Evolutionary conservation across 2,329 filamentous ascomycete species (phyloP).

Genomic region (Xylariaceae sp.): DNA sequence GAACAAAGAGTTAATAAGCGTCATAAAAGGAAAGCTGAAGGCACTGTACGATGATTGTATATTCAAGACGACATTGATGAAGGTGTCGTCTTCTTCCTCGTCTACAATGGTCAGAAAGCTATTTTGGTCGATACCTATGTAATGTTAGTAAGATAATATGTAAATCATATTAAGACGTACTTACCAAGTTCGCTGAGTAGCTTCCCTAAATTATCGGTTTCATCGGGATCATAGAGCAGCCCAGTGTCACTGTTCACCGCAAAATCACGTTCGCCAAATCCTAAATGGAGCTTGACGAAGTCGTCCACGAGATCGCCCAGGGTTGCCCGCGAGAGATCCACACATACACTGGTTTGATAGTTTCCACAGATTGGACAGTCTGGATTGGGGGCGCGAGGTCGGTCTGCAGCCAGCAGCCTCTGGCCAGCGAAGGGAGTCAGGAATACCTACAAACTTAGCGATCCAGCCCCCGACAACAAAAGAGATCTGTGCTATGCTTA

Average conservation of each 20-base stretch:
- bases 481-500: slow-evolving; percentile 30
- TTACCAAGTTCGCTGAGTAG: slow-evolving; percentile 71
- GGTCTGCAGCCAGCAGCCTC: slow-evolving; percentile 56
- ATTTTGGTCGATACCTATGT: slow-evolving; percentile 61
- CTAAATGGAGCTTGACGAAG: slow-evolving; percentile 65
- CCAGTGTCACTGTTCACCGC: slow-evolving; percentile 69
- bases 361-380: slow-evolving; percentile 81
- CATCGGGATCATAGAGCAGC: slow-evolving; percentile 84
- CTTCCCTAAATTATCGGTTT: slow-evolving; percentile 79
- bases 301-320: slow-evolving; percentile 74
- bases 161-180: slow-evolving; percentile 17
- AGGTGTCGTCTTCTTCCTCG: slow-evolving; percentile 67
- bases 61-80: slow-evolving; percentile 75
- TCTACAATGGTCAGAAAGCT: slow-evolving; percentile 83
- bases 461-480: not conserved
- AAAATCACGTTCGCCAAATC: slow-evolving; percentile 74
- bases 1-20: slow-evolving; percentile 19
- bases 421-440: slow-evolving; percentile 63
- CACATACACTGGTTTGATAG: slow-evolving; percentile 60
- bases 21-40: slow-evolving; percentile 20
- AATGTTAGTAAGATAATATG: slow-evolving; percentile 24
- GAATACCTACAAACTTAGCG: slow-evolving; percentile 56
- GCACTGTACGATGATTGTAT: slow-evolving; percentile 57
- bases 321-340: slow-evolving; percentile 68
- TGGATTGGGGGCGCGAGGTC: slow-evolving; percentile 63